Evolutionary conservation across 441 rosid genomes (phyloP).

Genomic region (Eutrema salsugineum): DNA sequence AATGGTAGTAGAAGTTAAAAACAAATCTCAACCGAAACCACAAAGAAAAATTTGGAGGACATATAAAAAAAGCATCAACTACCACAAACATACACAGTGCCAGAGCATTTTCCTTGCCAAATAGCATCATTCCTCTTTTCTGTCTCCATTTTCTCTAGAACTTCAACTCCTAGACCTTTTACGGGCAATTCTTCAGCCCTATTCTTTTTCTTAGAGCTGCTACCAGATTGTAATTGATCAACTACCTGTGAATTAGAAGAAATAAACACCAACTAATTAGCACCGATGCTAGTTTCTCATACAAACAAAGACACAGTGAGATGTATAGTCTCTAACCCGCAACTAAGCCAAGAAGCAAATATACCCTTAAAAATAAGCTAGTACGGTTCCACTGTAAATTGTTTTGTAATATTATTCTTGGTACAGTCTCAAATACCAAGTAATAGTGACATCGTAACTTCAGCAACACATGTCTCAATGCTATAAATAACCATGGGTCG

Average conservation of each 20-base stretch:
- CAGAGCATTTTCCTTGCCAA: constrained; percentile 99
- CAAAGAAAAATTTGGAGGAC: constrained; percentile 2
- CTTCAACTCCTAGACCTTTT: constrained; percentile 62
- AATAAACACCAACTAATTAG: background rate
- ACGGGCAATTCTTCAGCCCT: constrained; percentile 66
- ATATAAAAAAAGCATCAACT: background rate
- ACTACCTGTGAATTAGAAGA: constrained; percentile 59
- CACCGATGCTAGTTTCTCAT: background rate
- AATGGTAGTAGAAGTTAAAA: background rate
- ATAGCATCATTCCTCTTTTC: constrained; percentile 66
- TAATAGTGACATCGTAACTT: background rate
- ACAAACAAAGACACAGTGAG: background rate
- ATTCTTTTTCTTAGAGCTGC: constrained; percentile 60
- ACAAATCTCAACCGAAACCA: background rate
- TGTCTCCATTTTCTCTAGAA: constrained; percentile 65
- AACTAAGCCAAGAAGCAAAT: background rate
- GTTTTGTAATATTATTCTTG: background rate
- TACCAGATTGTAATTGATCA: constrained; percentile 85
- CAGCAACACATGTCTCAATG: background rate
- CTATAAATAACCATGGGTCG: background rate
- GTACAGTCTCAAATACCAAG: background rate
- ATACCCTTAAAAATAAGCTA: background rate
- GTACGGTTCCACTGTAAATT: background rate
- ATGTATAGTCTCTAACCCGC: background rate
- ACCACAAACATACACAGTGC: constrained; percentile 90